Conservation (phyloP, 306 rosid species). For the Inga laurina region DNA sequence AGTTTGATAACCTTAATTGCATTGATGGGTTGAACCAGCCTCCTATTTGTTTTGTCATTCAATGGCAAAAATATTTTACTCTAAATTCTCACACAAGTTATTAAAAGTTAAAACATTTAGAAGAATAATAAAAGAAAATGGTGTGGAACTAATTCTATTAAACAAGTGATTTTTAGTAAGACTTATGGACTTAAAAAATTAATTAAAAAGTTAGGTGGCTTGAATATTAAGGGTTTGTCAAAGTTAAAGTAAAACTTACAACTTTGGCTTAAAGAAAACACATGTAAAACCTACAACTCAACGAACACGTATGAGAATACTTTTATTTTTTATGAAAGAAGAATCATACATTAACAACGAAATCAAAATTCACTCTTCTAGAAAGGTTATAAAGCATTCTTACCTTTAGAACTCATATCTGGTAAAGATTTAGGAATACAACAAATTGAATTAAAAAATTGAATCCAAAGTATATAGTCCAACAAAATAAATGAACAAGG, state of each 20-base stretch:
- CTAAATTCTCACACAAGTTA: no score
- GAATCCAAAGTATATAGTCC: constrained; percentile 26
- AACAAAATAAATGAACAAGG: constrained; percentile 38
- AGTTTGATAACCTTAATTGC: no score
- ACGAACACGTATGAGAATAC: no score
- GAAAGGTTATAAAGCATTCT: background rate
- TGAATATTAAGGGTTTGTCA: background rate
- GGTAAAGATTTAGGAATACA: constrained; percentile 30
- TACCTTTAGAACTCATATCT: constrained; percentile 34
- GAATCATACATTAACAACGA: background rate
- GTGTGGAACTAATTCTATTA: no score
- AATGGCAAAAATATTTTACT: no score
- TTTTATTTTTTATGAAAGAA: background rate
- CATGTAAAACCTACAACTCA: background rate
- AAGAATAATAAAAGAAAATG: no score
- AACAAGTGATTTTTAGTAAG: no score
- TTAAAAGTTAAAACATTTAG: no score
- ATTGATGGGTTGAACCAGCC: background rate
- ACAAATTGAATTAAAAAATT: constrained; percentile 32
- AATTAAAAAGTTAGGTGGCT: background rate
- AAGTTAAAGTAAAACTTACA: background rate
- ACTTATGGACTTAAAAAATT: no score
- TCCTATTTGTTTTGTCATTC: background rate
- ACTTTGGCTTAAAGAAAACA: no score
- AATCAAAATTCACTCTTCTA: background rate